Evolutionary conservation across 441 rosid species (phyloP).

Genomic region (Pelargonium myrrhifolium): DNA sequence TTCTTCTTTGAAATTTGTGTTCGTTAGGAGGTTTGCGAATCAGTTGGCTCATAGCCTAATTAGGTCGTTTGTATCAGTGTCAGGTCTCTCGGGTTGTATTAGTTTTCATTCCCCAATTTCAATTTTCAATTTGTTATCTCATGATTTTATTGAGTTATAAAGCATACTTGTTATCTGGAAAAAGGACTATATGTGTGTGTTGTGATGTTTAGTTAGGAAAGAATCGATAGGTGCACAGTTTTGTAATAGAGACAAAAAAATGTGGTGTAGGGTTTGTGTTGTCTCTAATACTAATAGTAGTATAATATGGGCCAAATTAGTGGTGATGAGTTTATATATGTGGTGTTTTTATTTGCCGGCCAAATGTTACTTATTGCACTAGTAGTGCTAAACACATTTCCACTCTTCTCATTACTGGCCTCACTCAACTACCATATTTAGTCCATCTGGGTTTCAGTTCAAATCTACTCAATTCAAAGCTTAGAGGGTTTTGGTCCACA

Average conservation of each 20-base stretch:
- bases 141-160: too few relatives aligned
- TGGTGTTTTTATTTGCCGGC: conserved; percentile 13
- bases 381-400: conserved; percentile 7
- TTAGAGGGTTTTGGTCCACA: neutral
- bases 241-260: neutral
- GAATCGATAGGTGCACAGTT: neutral
- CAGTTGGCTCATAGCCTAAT: too few relatives aligned
- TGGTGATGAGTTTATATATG: neutral
- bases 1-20: too few relatives aligned
- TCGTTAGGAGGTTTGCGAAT: too few relatives aligned
- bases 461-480: neutral
- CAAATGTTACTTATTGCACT: neutral
- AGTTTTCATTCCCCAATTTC: too few relatives aligned
- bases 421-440: neutral
- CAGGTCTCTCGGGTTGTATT: too few relatives aligned
- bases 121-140: too few relatives aligned
- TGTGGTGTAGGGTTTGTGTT: neutral
- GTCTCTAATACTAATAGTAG: neutral
- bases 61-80: too few relatives aligned
- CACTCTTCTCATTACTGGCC: neutral
- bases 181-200: too few relatives aligned
- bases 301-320: neutral
- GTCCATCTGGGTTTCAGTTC: conserved; percentile 6
- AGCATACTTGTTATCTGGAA: too few relatives aligned
- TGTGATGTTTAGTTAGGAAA: neutral